Evolutionary conservation across 805 yeast genomes (phyloP).

Genomic region (Saturnispora silvae): DNA sequence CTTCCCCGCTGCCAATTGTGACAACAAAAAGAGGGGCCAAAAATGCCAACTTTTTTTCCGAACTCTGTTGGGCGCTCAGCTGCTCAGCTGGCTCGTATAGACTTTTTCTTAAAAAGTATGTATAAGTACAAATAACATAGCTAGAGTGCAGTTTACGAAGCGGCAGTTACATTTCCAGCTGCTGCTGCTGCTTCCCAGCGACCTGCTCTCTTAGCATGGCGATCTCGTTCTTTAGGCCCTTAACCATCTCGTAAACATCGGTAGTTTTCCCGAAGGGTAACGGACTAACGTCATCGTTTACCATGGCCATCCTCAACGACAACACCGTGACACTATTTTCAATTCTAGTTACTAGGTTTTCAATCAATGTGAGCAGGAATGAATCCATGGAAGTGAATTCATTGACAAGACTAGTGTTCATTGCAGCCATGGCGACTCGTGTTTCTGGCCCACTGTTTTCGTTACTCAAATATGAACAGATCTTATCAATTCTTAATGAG

Average conservation of each 20-base stretch:
- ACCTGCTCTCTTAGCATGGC: too few species aligned
- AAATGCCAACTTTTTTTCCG: neutral
- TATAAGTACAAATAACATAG: too few species aligned
- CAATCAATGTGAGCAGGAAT: constrained; percentile 47
- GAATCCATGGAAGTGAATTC: constrained; percentile 15
- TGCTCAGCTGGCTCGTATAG: neutral
- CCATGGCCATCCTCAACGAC: constrained; percentile 25
- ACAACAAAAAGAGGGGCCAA: constrained; percentile 4
- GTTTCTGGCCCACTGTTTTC: constrained; percentile 18
- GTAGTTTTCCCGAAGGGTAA: neutral
- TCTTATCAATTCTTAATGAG: constrained; percentile 46
- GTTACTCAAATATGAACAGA: constrained; percentile 42
- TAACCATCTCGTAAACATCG: constrained; percentile 7
- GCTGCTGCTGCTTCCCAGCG: too few species aligned
- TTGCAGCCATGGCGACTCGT: neutral
- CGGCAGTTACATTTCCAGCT: too few species aligned
- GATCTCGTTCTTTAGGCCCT: constrained; percentile 8
- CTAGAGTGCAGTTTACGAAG: too few species aligned
- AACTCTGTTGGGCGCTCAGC: neutral
- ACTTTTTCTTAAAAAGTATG: too few species aligned
- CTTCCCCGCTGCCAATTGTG: constrained; percentile 1
- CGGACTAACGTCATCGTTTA: neutral
- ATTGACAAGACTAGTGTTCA: constrained; percentile 11
- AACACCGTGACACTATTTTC: constrained; percentile 46
- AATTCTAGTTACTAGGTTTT: constrained; percentile 56